A percentile compares a stretch with the other conserved stretches of the same genome.
Evolutionary conservation across 2,329 filamentous ascomycete genomes (phyloP).

Genomic region (Colletotrichum sp.): DNA sequence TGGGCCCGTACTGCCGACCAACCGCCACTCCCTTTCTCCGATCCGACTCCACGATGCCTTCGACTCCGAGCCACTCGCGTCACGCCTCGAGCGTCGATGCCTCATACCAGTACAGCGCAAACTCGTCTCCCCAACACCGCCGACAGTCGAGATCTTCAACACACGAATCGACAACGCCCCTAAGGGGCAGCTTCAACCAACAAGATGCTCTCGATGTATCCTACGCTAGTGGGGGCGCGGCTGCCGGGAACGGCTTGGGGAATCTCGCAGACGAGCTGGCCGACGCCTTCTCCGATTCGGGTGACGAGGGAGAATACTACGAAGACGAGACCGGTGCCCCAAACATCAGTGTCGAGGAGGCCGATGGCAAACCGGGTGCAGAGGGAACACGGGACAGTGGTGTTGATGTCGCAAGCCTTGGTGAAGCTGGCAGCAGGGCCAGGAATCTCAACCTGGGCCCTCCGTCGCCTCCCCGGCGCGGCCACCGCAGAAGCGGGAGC

Average conservation of each 20-base stretch:
- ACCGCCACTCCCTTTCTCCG: neutral
- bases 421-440: conserved; percentile 25
- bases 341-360: conserved; percentile 27
- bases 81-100: conserved; percentile 59
- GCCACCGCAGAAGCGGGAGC: conserved; percentile 58
- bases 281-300: conserved; percentile 71
- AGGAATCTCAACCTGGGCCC: conserved; percentile 48
- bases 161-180: conserved; percentile 54
- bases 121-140: conserved; percentile 49
- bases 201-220: conserved; percentile 52
- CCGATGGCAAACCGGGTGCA: conserved; percentile 25
- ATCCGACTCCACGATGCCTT: conserved; percentile 38
- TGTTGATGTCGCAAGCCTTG: conserved; percentile 39
- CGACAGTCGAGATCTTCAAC: conserved; percentile 57
- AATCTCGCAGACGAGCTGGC: conserved; percentile 84
- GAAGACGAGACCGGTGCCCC: conserved; percentile 28
- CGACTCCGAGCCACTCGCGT: conserved; percentile 64
- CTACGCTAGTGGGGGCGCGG: conserved; percentile 47
- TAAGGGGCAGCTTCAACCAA: conserved; percentile 53
- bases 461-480: conserved; percentile 46
- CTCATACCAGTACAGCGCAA: conserved; percentile 40
- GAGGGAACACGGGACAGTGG: conserved; percentile 45
- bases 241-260: conserved; percentile 65
- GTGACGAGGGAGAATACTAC: conserved; percentile 61
- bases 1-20: neutral